These are phyloP conservation scores for Hypoxylon lenormandii DNA, from an alignment of 495 filamentous ascomycete species.

Conservation along the genomic window DNA sequence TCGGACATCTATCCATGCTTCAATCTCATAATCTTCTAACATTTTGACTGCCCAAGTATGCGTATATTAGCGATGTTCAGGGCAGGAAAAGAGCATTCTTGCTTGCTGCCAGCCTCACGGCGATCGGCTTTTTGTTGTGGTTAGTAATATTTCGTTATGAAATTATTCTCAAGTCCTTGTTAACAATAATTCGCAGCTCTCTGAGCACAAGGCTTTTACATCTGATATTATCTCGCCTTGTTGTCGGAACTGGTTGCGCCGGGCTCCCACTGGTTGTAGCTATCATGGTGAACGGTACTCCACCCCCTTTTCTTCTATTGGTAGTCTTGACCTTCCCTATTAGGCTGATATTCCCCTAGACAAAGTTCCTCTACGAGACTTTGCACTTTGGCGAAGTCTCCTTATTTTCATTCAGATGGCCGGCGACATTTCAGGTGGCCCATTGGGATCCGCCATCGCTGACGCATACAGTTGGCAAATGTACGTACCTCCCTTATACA, in stretches of 20 bases:
- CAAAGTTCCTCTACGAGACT: conserved; percentile 10
- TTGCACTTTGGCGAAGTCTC: conserved; percentile 15
- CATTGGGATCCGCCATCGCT: conserved; percentile 8
- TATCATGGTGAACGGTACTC: conserved; percentile 11
- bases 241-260: conserved; percentile 13
- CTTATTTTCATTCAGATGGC: conserved; percentile 15
- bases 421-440: conserved; percentile 10
- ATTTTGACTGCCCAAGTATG: conserved; percentile 1
- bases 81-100: conserved; percentile 10
- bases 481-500: not conserved
- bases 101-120: conserved; percentile 9
- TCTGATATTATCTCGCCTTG: conserved; percentile 4
- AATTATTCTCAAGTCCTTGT: not conserved
- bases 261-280: conserved; percentile 7
- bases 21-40: not conserved
- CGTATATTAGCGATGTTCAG: conserved; percentile 13
- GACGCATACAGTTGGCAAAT: conserved; percentile 8
- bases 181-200: not conserved
- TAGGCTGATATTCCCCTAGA: not conserved
- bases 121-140: conserved; percentile 8
- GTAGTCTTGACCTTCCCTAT: not conserved
- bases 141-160: not conserved
- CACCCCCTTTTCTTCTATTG: not conserved
- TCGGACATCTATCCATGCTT: not conserved
- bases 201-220: conserved; percentile 2